Evolutionary conservation across 768 basidiomycete genomes (phyloP).

Genomic region (Lactarius sanguifluus): DNA sequence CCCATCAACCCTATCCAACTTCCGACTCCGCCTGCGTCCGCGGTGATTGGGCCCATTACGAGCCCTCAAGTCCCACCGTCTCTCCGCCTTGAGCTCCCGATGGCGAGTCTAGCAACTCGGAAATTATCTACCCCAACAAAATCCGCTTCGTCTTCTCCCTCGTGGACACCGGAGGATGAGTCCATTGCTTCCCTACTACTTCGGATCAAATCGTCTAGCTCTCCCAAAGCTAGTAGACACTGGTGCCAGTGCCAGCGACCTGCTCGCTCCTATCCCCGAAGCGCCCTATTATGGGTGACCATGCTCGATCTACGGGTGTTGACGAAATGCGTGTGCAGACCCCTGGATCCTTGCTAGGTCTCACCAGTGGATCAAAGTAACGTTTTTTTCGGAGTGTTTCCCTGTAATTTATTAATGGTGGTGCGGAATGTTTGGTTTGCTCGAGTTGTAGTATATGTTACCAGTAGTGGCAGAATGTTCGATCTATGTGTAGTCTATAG

Average conservation of each 20-base stretch:
- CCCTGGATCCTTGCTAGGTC: slow-evolving; percentile 28
- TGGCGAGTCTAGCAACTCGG: slow-evolving; percentile 14
- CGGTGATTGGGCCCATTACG: slow-evolving; percentile 22
- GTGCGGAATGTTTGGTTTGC: slow-evolving; percentile 3
- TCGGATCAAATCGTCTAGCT: slow-evolving; percentile 24
- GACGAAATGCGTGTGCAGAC: slow-evolving; percentile 29
- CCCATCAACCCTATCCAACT: slow-evolving; percentile 23
- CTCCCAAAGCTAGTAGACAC: slow-evolving; percentile 14
- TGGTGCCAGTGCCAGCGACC: slow-evolving; percentile 11
- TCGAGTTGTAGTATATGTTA: slow-evolving; percentile 15
- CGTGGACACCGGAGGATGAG: slow-evolving; percentile 31
- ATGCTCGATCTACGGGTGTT: neutral
- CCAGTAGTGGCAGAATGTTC: neutral
- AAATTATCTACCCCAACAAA: neutral
- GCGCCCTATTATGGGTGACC: slow-evolving; percentile 1
- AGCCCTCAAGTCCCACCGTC: slow-evolving; percentile 28
- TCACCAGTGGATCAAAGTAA: slow-evolving; percentile 21
- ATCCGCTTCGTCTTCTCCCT: slow-evolving; percentile 16
- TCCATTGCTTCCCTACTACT: slow-evolving; percentile 28
- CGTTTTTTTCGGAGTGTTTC: neutral
- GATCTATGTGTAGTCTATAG: slow-evolving; percentile 12
- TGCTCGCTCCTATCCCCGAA: slow-evolving; percentile 12
- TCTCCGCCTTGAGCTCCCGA: slow-evolving; percentile 29
- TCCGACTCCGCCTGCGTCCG: slow-evolving; percentile 28
- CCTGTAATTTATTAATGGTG: slow-evolving; percentile 22